Conservation (phyloP, 202 grass and related monocot genomes). For the Elaeis oleifera region DNA sequence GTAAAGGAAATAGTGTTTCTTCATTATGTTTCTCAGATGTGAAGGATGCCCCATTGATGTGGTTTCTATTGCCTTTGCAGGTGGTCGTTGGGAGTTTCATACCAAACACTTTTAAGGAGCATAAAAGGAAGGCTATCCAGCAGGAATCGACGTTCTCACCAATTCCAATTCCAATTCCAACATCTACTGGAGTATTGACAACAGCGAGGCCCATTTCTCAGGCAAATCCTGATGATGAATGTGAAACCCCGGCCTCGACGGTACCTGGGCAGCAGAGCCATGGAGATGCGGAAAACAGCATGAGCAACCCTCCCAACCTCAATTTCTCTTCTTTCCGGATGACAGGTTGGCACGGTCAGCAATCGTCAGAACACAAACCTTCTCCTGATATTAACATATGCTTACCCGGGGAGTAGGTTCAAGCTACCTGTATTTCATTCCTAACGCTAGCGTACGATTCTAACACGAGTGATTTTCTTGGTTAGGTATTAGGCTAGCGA, state of each 20-base stretch:
- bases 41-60: no score
- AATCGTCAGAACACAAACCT: constrained; percentile 30
- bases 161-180: not conserved
- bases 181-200: constrained; percentile 32
- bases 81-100: constrained; percentile 90
- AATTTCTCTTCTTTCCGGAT: constrained; percentile 24
- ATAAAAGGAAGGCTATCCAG: constrained; percentile 52
- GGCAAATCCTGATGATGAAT: constrained; percentile 43
- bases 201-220: constrained; percentile 68
- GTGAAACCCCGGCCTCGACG: constrained; percentile 3
- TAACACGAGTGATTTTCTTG: not conserved
- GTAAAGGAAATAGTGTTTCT: no score
- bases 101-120: constrained; percentile 77
- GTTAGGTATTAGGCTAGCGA: no score
- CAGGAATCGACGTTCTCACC: constrained; percentile 15
- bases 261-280: constrained; percentile 15
- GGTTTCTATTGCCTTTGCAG: constrained; percentile 23
- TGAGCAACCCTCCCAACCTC: constrained; percentile 16
- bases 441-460: constrained; percentile 38
- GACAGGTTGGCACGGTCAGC: constrained; percentile 48
- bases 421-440: not conserved
- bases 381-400: constrained; percentile 81
- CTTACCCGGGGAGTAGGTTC: constrained; percentile 55
- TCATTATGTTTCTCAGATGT: no score
- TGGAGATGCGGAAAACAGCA: constrained; percentile 11